Percentiles rank a stretch among this genome's conserved stretches.
These are phyloP conservation scores for Alternaria rosae DNA, from an alignment of 2,329 filamentous ascomycete species.

Conservation along the genomic window DNA sequence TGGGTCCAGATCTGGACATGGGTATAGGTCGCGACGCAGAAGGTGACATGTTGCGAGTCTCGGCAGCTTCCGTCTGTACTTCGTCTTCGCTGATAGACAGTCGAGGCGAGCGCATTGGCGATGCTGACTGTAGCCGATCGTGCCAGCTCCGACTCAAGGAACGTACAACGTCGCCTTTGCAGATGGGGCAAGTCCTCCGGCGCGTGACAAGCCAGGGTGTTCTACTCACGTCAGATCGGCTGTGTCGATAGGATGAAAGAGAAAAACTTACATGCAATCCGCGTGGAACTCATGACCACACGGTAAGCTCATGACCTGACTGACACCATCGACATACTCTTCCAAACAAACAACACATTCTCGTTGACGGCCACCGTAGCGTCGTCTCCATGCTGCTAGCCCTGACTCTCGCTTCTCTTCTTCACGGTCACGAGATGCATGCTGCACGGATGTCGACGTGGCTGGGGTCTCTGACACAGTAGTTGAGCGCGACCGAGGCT, in stretches of 20 bases:
- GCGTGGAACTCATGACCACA: constrained; percentile 98
- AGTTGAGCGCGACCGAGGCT: constrained; percentile 68
- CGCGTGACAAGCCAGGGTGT: constrained; percentile 97
- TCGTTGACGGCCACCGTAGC: constrained; percentile 71
- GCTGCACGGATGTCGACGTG: constrained; percentile 40
- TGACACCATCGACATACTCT: constrained; percentile 94
- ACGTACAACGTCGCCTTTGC: constrained; percentile 92
- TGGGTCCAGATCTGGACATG: constrained; percentile 24
- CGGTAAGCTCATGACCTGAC: constrained; percentile 93
- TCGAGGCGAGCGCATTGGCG: constrained; percentile 25
- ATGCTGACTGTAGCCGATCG: constrained; percentile 33
- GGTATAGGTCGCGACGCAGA: constrained; percentile 60
- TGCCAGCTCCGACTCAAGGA: constrained; percentile 46
- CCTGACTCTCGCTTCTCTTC: constrained; percentile 62
- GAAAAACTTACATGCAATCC: constrained; percentile 89
- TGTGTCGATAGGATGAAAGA: background rate
- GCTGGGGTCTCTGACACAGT: constrained; percentile 67
- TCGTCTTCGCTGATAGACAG: constrained; percentile 50
- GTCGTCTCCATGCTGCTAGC: constrained; percentile 61
- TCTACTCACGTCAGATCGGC: constrained; percentile 57
- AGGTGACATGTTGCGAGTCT: constrained; percentile 57
- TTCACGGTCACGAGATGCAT: constrained; percentile 46
- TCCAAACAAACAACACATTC: constrained; percentile 98
- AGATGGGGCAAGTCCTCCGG: constrained; percentile 96
- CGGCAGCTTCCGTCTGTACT: constrained; percentile 55